These are phyloP conservation scores for Aspergillus ostianus DNA, from an alignment of 495 filamentous ascomycete genomes.

Conservation along the genomic window DNA sequence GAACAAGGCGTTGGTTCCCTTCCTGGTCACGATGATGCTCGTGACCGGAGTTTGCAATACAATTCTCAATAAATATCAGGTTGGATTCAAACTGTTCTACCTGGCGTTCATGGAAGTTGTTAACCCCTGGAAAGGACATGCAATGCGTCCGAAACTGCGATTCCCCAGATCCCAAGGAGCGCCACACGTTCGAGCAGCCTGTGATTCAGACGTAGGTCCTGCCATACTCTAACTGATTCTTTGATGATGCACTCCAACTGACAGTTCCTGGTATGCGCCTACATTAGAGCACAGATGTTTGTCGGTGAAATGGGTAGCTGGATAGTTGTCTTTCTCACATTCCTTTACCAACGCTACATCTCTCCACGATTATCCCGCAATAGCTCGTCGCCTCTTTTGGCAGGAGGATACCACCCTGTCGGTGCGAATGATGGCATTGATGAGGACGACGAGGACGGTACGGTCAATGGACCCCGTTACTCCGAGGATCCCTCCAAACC, in stretches of 20 bases:
- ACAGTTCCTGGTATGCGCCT: conserved; percentile 3
- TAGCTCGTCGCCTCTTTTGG: conserved; percentile 40
- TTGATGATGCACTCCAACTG: conserved; percentile 11
- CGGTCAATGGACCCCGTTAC: conserved; percentile 26
- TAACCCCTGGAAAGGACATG: conserved; percentile 65
- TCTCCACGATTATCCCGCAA: conserved; percentile 32
- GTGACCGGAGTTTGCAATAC: conserved; percentile 93
- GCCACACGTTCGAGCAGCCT: conserved; percentile 83
- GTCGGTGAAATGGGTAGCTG: conserved; percentile 90
- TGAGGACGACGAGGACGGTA: conserved; percentile 49
- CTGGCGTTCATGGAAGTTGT: neutral
- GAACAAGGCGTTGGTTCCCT: conserved; percentile 64
- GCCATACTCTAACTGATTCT: neutral
- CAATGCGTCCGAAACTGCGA: conserved; percentile 93
- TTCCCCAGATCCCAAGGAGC: conserved; percentile 59
- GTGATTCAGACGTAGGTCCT: conserved; percentile 79
- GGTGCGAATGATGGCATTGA: conserved; percentile 40
- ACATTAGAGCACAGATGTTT: conserved; percentile 75
- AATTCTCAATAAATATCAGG: conserved; percentile 94
- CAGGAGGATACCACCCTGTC: conserved; percentile 65
- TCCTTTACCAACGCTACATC: conserved; percentile 60
- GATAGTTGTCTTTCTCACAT: conserved; percentile 71
- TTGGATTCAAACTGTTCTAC: conserved; percentile 24
- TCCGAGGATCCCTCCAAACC: conserved; percentile 51
- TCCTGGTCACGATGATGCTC: conserved; percentile 92